Percentiles rank a stretch among this genome's conserved stretches.
These are phyloP conservation scores for Fusarium illudens DNA, from an alignment of 2,329 filamentous ascomycete species.

Conservation along the genomic window DNA sequence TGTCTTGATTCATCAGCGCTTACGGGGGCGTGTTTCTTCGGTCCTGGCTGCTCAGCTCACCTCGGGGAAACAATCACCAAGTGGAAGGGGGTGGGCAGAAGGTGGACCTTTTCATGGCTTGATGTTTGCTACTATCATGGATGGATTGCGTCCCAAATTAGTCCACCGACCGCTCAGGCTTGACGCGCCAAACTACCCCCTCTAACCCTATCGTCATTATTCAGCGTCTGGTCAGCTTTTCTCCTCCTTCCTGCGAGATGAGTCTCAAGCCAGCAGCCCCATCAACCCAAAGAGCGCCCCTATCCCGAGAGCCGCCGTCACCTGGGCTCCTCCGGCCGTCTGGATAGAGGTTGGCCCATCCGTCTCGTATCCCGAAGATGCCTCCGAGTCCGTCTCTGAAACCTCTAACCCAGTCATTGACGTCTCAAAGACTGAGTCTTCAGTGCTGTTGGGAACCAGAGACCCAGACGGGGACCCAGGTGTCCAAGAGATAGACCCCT, in stretches of 20 bases:
- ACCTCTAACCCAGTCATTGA: constrained; percentile 6
- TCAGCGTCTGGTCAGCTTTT: constrained; percentile 5
- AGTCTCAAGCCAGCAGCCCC: constrained; percentile 34
- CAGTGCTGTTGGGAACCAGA: background rate
- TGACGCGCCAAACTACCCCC: constrained; percentile 10
- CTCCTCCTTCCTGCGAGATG: background rate
- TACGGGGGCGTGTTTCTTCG: background rate
- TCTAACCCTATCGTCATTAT: constrained; percentile 11
- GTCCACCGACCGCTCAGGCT: constrained; percentile 16
- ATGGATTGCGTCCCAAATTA: constrained; percentile 24
- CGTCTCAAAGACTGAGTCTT: background rate
- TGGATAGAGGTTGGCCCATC: constrained; percentile 27
- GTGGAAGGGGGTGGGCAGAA: background rate
- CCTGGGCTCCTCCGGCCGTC: constrained; percentile 33
- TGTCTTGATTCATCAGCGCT: constrained; percentile 6
- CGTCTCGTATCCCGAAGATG: constrained; percentile 14
- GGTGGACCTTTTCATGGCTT: constrained; percentile 16
- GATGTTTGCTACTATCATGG: constrained; percentile 23
- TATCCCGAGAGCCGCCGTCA: constrained; percentile 35
- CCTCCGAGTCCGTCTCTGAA: background rate
- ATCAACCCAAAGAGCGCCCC: constrained; percentile 38
- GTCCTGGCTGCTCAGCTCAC: background rate
- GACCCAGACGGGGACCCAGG: constrained; percentile 7
- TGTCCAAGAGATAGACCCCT: constrained; percentile 14
- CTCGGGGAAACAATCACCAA: background rate